A percentile compares a stretch with the other conserved stretches of the same genome.
These are phyloP conservation scores for Strobilomyces dryophilus DNA, from an alignment of 768 basidiomycete genomes.

Conservation along the genomic window DNA sequence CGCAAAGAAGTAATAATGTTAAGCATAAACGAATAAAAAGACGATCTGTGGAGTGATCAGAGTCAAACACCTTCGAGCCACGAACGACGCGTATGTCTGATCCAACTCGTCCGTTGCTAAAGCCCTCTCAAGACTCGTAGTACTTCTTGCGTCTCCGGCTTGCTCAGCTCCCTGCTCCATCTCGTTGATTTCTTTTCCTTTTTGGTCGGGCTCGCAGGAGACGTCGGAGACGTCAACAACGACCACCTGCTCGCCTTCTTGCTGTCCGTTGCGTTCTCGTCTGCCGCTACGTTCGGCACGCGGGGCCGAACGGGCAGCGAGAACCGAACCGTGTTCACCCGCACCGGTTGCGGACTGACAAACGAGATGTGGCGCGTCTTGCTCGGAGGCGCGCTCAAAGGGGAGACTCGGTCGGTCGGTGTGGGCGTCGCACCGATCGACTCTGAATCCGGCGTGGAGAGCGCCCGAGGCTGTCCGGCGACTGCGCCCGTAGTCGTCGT, in stretches of 20 bases:
- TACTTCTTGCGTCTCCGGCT: conserved; percentile 22
- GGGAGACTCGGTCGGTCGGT: neutral
- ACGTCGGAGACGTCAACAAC: neutral
- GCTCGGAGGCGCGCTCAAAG: neutral
- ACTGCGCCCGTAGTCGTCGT: no score
- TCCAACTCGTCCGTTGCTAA: neutral
- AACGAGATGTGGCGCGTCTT: conserved; percentile 11
- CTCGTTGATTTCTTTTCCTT: conserved; percentile 15
- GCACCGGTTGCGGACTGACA: conserved; percentile 5
- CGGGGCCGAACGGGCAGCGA: conserved; percentile 13
- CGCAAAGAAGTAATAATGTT: neutral
- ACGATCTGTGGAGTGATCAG: neutral
- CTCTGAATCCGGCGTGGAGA: neutral
- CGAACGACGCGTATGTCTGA: neutral
- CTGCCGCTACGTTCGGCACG: neutral
- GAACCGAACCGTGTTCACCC: conserved; percentile 8
- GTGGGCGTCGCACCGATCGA: neutral
- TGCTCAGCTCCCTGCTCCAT: conserved; percentile 16
- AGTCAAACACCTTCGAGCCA: neutral
- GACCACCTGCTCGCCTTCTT: conserved; percentile 2
- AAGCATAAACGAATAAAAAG: neutral
- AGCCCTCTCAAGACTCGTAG: conserved; percentile 11
- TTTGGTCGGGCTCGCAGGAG: neutral
- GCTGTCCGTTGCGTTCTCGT: neutral
- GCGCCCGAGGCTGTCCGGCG: neutral